phyloP scores from a whole-genome alignment of 2,329 filamentous ascomycete genomes.

The Colletotrichum karsti region DNA sequence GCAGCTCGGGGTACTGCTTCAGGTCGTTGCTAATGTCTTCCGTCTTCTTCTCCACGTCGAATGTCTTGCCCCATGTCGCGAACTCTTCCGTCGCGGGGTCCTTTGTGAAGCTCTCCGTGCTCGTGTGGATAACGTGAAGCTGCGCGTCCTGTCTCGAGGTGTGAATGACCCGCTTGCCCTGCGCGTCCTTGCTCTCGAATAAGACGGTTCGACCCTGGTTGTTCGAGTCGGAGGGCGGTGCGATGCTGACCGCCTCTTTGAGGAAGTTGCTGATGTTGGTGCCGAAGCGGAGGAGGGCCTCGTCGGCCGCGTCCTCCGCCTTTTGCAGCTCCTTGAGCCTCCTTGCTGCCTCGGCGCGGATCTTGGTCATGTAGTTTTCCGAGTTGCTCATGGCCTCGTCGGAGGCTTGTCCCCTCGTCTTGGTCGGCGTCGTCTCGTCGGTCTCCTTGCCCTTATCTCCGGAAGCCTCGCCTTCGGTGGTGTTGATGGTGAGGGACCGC shows the following conservation, averaged over 20 bases:
- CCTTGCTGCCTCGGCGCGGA: slow-evolving; percentile 81
- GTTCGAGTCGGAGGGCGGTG: slow-evolving; percentile 69
- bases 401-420: slow-evolving; percentile 44
- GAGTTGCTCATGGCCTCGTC: slow-evolving; percentile 54
- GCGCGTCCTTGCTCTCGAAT: slow-evolving; percentile 93
- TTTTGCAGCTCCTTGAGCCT: slow-evolving; percentile 88
- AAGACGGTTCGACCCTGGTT: slow-evolving; percentile 70
- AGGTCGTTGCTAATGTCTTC: slow-evolving; percentile 83
- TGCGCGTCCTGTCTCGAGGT: slow-evolving; percentile 95
- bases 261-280: slow-evolving; percentile 90
- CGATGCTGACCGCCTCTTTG: slow-evolving; percentile 87
- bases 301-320: slow-evolving; percentile 95
- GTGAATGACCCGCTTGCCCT: slow-evolving; percentile 93
- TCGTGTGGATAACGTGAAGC: slow-evolving; percentile 93
- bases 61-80: slow-evolving; percentile 74
- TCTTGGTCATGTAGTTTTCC: slow-evolving; percentile 76
- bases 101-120: slow-evolving; percentile 80
- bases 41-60: slow-evolving; percentile 86
- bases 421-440: slow-evolving; percentile 55
- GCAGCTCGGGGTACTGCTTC: slow-evolving; percentile 85
- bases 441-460: slow-evolving; percentile 27
- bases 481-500: slow-evolving; percentile 74
- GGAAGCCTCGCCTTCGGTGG: slow-evolving; percentile 37
- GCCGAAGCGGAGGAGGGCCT: slow-evolving; percentile 91
- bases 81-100: slow-evolving; percentile 83